These are phyloP conservation scores for Pulveroboletus ravenelii DNA, from an alignment of 768 basidiomycete genomes.

Conservation along the genomic window DNA sequence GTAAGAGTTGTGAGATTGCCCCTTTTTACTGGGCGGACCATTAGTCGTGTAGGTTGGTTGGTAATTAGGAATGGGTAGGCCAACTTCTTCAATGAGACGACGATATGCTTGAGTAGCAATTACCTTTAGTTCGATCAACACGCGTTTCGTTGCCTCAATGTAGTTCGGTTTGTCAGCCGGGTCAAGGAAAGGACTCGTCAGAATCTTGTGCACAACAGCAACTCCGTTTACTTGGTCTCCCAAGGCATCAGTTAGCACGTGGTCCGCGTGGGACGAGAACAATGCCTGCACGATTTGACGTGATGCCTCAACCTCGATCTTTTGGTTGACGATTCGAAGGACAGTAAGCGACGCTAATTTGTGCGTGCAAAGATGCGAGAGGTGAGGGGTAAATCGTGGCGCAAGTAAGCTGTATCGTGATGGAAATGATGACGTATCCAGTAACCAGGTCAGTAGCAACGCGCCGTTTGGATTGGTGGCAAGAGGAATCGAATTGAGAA, in stretches of 20 bases:
- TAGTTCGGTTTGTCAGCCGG: constrained; percentile 61
- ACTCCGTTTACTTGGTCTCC: constrained; percentile 97
- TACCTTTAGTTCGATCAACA: constrained; percentile 87
- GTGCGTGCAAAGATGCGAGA: constrained; percentile 96
- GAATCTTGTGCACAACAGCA: constrained; percentile 86
- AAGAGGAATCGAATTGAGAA: constrained; percentile 95
- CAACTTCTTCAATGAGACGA: constrained; percentile 90
- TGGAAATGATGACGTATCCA: constrained; percentile 91
- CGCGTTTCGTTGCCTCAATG: constrained; percentile 84
- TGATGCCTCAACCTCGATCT: constrained; percentile 86
- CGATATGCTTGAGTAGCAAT: constrained; percentile 94
- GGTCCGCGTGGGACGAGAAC: constrained; percentile 85
- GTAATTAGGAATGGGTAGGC: constrained; percentile 83
- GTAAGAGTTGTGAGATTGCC: constrained; percentile 47
- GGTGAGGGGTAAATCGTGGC: constrained; percentile 92
- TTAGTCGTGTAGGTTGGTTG: constrained; percentile 70
- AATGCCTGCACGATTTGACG: constrained; percentile 82
- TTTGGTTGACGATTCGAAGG: constrained; percentile 94
- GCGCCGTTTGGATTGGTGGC: constrained; percentile 98
- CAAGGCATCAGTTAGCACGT: constrained; percentile 89
- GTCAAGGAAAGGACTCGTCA: constrained; percentile 83
- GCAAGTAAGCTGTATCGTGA: constrained; percentile 94
- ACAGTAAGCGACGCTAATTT: constrained; percentile 95
- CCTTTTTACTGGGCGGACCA: constrained; percentile 57
- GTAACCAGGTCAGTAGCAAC: constrained; percentile 90